Evolutionary conservation across 2,329 filamentous ascomycete species (phyloP).

Genomic region (Neocucurbitaria cava): DNA sequence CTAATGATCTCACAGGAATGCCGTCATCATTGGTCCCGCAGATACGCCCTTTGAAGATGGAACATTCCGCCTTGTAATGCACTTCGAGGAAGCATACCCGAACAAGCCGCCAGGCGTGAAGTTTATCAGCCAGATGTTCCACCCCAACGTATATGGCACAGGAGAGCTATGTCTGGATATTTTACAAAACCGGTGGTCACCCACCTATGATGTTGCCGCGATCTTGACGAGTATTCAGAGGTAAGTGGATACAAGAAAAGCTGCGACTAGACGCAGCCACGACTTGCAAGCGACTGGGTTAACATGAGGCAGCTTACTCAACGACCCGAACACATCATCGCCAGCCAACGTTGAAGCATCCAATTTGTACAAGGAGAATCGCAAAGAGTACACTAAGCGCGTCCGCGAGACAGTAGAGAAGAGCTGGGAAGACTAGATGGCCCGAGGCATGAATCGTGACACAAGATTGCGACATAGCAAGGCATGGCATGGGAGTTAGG

Average conservation of each 20-base stretch:
- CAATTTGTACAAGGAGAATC: slow-evolving; percentile 97
- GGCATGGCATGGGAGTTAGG: slow-evolving; percentile 29
- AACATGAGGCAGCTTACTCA: slow-evolving; percentile 72
- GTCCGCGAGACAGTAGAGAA: slow-evolving; percentile 98
- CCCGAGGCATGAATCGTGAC: neutral
- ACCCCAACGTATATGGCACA: slow-evolving; percentile 97
- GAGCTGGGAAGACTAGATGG: slow-evolving; percentile 87
- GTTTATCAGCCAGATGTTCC: slow-evolving; percentile 99
- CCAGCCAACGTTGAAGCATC: slow-evolving; percentile 98
- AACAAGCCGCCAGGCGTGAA: slow-evolving; percentile 98
- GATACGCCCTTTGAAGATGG: slow-evolving; percentile 99
- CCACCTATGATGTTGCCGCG: slow-evolving; percentile 96
- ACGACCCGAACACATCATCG: slow-evolving; percentile 98
- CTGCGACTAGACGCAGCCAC: neutral
- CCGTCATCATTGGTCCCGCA: slow-evolving; percentile 94
- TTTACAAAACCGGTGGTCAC: slow-evolving; percentile 96
- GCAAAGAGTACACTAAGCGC: slow-evolving; percentile 93
- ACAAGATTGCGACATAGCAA: slow-evolving; percentile 14
- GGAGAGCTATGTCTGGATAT: slow-evolving; percentile 97
- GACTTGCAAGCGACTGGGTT: slow-evolving; percentile 12
- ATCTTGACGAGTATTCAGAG: slow-evolving; percentile 98
- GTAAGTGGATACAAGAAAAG: slow-evolving; percentile 55
- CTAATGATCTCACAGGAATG: slow-evolving; percentile 73
- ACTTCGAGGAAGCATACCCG: slow-evolving; percentile 98
- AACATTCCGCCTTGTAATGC: slow-evolving; percentile 97